A percentile compares a stretch with the other conserved stretches of the same genome.
Conservation (phyloP, 306 rosid species). For the Cicer bijugum region DNA sequence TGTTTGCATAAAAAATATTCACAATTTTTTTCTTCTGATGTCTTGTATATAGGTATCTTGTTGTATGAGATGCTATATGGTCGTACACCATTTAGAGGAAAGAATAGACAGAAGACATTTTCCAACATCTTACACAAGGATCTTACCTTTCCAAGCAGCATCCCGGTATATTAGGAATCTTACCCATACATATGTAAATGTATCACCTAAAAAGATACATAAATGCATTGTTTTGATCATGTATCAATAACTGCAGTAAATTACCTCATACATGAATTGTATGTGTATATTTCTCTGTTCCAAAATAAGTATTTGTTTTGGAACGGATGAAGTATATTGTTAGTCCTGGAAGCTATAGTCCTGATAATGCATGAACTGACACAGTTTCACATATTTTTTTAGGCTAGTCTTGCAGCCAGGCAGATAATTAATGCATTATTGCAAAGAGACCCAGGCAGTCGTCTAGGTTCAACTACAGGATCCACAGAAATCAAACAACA, state of each 20-base stretch:
- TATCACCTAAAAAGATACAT: background rate
- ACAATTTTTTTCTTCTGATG: slow-evolving; percentile 23
- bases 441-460: slow-evolving; percentile 79
- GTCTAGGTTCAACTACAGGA: slow-evolving; percentile 77
- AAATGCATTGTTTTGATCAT: slow-evolving; percentile 23
- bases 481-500: slow-evolving; percentile 87
- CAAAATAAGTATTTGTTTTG: too few species aligned
- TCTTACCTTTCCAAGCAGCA: slow-evolving; percentile 92
- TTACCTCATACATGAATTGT: background rate
- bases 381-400: slow-evolving; percentile 46
- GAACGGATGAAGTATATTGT: too few species aligned
- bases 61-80: slow-evolving; percentile 97
- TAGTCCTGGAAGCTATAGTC: too few species aligned
- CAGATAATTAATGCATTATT: slow-evolving; percentile 88
- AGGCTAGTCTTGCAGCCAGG: slow-evolving; percentile 87
- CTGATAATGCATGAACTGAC: slow-evolving; percentile 40
- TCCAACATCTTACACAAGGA: slow-evolving; percentile 88
- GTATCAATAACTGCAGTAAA: slow-evolving; percentile 21
- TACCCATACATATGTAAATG: background rate
- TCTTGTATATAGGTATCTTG: slow-evolving; percentile 70
- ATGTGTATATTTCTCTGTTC: too few species aligned
- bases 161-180: slow-evolving; percentile 52
- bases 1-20: background rate
- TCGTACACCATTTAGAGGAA: slow-evolving; percentile 94
- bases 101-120: slow-evolving; percentile 87